Conservation (phyloP, 23 red algal species). For the Gracilaria gracilis region DNA sequence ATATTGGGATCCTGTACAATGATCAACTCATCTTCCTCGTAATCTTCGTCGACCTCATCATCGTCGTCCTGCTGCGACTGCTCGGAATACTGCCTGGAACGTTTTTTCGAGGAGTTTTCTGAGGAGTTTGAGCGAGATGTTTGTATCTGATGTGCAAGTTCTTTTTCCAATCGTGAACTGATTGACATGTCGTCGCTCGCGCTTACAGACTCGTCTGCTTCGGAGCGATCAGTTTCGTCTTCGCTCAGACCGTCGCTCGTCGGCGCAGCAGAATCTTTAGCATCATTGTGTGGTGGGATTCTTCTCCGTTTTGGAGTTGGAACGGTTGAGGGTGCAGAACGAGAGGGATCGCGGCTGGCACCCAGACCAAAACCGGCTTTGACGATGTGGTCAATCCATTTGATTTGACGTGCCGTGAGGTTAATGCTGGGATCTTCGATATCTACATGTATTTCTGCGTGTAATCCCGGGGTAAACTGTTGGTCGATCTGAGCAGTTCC, state of each 20-base stretch:
- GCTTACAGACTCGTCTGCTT: background rate
- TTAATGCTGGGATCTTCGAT: constrained; percentile 60
- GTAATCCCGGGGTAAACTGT: constrained; percentile 36
- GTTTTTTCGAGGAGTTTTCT: background rate
- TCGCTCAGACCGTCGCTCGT: background rate
- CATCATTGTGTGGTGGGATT: background rate
- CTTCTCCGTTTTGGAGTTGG: background rate
- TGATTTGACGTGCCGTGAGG: constrained; percentile 63
- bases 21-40: constrained; percentile 28
- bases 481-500: constrained; percentile 18
- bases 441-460: constrained; percentile 68
- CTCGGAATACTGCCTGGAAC: background rate
- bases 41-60: background rate
- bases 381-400: constrained; percentile 65
- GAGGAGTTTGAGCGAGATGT: background rate
- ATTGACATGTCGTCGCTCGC: background rate
- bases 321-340: background rate
- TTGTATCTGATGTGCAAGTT: constrained; percentile 11
- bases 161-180: constrained; percentile 26
- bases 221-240: constrained; percentile 6
- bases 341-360: background rate
- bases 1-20: background rate
- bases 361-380: constrained; percentile 55
- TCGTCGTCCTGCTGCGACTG: background rate
- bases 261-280: background rate